A percentile compares a stretch with the other conserved stretches of the same genome.
Conservation (phyloP, 805 yeast species). For the Candida gorgasii region DNA sequence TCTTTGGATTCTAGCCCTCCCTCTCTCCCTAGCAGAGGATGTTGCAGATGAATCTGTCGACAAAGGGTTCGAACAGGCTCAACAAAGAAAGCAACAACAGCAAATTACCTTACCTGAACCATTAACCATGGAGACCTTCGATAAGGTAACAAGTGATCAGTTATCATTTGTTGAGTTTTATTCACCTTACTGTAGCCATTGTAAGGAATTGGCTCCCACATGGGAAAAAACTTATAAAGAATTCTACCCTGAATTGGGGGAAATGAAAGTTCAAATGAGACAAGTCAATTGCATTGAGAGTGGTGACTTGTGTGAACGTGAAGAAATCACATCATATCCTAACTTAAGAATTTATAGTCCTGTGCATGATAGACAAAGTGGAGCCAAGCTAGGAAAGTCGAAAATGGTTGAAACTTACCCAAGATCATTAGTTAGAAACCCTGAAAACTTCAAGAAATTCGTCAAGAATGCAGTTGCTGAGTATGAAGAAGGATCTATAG, state of each 20-base stretch:
- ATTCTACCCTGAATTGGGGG: conserved; percentile 46
- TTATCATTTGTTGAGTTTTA: conserved; percentile 81
- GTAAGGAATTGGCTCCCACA: conserved; percentile 73
- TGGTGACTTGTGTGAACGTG: conserved; percentile 81
- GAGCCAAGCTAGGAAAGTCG: conserved; percentile 28
- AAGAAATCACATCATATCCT: conserved; percentile 69
- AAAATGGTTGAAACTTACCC: conserved; percentile 49
- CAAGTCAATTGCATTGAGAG: conserved; percentile 85
- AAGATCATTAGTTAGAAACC: conserved; percentile 42
- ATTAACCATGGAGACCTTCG: conserved; percentile 53
- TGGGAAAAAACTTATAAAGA: conserved; percentile 70
- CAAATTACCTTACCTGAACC: conserved; percentile 46
- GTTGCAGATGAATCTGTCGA: not conserved
- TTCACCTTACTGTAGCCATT: conserved; percentile 89
- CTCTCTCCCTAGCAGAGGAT: not conserved
- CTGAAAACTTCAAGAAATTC: conserved; percentile 52
- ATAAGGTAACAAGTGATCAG: conserved; percentile 47
- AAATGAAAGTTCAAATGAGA: conserved; percentile 53
- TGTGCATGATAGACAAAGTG: conserved; percentile 30
- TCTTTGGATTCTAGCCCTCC: not conserved
- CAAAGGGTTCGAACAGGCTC: not conserved
- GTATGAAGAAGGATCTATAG: conserved; percentile 33
- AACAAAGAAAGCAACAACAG: conserved; percentile 1
- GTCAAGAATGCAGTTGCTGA: conserved; percentile 55
- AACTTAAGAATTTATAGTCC: conserved; percentile 69